phyloP scores from a whole-genome alignment of 164 flowering plant species.

The Nelumbo lutea region DNA sequence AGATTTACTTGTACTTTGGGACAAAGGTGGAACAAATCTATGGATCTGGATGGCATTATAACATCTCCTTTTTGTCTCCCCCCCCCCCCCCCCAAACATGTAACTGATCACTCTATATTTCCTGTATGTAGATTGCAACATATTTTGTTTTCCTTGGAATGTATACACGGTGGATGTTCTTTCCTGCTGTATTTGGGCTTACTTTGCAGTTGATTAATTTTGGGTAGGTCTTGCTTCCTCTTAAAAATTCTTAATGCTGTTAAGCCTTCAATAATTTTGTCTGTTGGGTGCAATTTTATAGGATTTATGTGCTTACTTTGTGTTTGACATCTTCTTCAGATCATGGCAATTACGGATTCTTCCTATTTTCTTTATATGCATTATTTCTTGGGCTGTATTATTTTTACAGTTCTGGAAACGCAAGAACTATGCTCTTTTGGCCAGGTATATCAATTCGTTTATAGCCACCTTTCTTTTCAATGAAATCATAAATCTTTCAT shows the following conservation, averaged over 20 bases:
- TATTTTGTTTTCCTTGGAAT: slow-evolving; percentile 92
- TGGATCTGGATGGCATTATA: slow-evolving; percentile 3
- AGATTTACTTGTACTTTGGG: slow-evolving; percentile 79
- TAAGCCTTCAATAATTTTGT: neutral
- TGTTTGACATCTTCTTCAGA: slow-evolving; percentile 32
- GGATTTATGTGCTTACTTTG: neutral
- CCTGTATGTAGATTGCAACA: slow-evolving; percentile 54
- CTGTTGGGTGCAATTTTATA: neutral
- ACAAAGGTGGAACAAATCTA: slow-evolving; percentile 49
- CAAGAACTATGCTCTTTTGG: slow-evolving; percentile 71
- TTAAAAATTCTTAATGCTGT: neutral
- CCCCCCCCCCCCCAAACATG: neutral
- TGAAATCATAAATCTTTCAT: neutral
- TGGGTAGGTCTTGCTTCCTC: slow-evolving; percentile 42
- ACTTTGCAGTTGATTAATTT: slow-evolving; percentile 64
- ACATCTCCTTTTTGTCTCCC: neutral
- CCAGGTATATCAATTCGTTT: slow-evolving; percentile 46
- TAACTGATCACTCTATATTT: slow-evolving; percentile 3
- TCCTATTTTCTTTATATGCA: slow-evolving; percentile 63
- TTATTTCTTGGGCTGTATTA: slow-evolving; percentile 75
- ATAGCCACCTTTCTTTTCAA: neutral
- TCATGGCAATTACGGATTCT: slow-evolving; percentile 62
- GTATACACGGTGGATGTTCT: slow-evolving; percentile 89
- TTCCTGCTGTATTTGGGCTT: slow-evolving; percentile 75
- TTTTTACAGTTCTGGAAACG: slow-evolving; percentile 98